Evolutionary conservation across 2,329 filamentous ascomycete species (phyloP).

Genomic region (Aspergillus sp.): DNA sequence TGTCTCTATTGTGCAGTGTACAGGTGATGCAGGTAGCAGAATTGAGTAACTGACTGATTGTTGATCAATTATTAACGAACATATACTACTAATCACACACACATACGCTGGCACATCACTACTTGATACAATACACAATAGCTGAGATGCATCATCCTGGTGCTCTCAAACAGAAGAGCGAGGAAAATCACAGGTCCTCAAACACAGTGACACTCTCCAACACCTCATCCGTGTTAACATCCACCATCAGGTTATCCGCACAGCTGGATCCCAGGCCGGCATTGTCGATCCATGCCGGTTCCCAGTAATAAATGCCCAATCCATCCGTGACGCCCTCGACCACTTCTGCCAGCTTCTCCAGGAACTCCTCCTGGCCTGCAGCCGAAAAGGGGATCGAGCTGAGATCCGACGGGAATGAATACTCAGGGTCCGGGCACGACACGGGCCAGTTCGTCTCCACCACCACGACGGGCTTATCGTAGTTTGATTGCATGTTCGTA

Average conservation of each 20-base stretch:
- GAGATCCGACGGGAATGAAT: constrained; percentile 63
- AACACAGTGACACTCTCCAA: constrained; percentile 62
- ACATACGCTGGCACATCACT: too few species aligned
- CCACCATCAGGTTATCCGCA: constrained; percentile 64
- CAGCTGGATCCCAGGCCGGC: constrained; percentile 66
- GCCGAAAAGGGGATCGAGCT: constrained; percentile 62
- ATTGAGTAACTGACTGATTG: too few species aligned
- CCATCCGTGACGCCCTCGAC: constrained; percentile 58
- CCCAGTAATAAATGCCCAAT: constrained; percentile 71
- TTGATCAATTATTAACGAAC: too few species aligned
- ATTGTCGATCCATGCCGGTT: constrained; percentile 71
- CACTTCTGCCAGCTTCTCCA: constrained; percentile 61
- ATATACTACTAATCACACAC: too few species aligned
- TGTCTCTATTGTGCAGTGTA: neutral
- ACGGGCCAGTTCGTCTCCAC: constrained; percentile 72
- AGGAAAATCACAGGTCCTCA: constrained; percentile 44
- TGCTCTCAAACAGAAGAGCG: neutral
- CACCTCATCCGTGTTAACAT: constrained; percentile 53
- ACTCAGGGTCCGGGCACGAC: constrained; percentile 60
- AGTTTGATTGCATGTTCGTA: constrained; percentile 61
- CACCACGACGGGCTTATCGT: constrained; percentile 68
- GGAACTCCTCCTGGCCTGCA: constrained; percentile 63
- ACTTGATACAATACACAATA: neutral
- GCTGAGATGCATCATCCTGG: neutral
- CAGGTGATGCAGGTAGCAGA: too few species aligned